Evolutionary conservation across 352 stramenopile species (phyloP).

Genomic region (Pythium guiyangense): DNA sequence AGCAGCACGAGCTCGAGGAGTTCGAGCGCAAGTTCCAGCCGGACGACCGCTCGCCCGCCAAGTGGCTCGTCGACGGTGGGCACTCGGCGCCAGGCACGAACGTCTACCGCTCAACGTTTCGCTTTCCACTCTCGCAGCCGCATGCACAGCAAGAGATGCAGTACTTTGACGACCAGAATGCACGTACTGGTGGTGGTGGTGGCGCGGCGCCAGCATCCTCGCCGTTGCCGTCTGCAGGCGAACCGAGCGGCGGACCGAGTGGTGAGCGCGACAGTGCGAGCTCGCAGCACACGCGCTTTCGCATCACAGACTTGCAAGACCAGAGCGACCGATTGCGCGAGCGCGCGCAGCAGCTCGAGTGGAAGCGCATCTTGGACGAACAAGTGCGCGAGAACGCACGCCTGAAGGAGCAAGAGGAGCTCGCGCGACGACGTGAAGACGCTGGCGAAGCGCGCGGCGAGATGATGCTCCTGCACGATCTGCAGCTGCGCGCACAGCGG

Average conservation of each 20-base stretch:
- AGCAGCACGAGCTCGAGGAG: constrained; percentile 48
- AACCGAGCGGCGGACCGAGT: constrained; percentile 5
- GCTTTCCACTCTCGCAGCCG: constrained; percentile 4
- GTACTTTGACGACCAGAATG: neutral
- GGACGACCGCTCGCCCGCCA: constrained; percentile 50
- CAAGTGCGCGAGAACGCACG: constrained; percentile 67
- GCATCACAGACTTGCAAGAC: constrained; percentile 49
- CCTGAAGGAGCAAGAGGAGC: constrained; percentile 39
- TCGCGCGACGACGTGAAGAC: constrained; percentile 30
- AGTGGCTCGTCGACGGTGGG: constrained; percentile 69
- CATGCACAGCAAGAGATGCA: constrained; percentile 2
- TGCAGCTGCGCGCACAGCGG: constrained; percentile 59
- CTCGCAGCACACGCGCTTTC: constrained; percentile 41
- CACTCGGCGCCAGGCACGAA: constrained; percentile 12
- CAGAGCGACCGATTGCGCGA: constrained; percentile 50
- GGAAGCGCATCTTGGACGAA: constrained; percentile 60
- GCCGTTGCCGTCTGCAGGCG: constrained; percentile 1
- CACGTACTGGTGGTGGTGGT: too few species aligned
- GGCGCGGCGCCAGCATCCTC: neutral
- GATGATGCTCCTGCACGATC: constrained; percentile 40
- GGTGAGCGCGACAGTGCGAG: constrained; percentile 4
- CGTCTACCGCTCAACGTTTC: constrained; percentile 11
- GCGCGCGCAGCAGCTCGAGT: constrained; percentile 66
- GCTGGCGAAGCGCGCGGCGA: constrained; percentile 42
- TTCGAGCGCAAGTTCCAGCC: constrained; percentile 50